Evolutionary conservation across 208 protist genomes (phyloP), one percentile per base, ranked within the genome.

Genomic region (Crithidia bombi): DNA sequence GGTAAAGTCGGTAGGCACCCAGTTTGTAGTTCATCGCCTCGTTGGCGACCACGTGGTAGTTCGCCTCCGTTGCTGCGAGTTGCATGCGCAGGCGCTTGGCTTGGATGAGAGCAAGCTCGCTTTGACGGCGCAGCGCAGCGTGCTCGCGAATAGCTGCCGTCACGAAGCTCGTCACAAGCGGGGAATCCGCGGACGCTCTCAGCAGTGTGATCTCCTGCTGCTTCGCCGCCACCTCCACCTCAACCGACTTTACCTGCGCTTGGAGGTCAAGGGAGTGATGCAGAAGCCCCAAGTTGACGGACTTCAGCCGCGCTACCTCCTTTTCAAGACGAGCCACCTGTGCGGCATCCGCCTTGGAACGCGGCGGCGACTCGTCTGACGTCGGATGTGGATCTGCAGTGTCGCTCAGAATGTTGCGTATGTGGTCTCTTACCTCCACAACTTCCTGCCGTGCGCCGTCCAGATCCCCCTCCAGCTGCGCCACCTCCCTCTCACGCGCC

Each of bases 1-100:
- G 85, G 64, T 94, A 96, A 33, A 96, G 77, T 9, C 89, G 87
- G 59, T 93, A 92, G 1, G 91, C 91, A 41, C 81, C 87, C 9
- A 89, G 82, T 59, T 92, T 94, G 81, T 96, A 94, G 46, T 77
- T 56, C 4, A 67, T 93, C 17, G 89, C 91, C 78, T 96, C 91
- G 75, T 96, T 96, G 32, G 83, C 66, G 44, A 91, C 87, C 9
- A 96, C 86, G 43, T 89, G 86, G 54, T 88, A 84, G 81, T 96
- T 96, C 12, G 91, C 89, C 73, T 96, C 91, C 1, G 86, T 87
- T 9, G 89, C 91, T 15, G 79, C 82, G 19, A 96, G 82, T 58
- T 93, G 89, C 59, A 96, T 81, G 46, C 77, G 75, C 38, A 85
- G 55, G 10, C 81, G 78, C 77, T 91, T 90, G 10, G 79, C 82